Evolutionary conservation across 768 basidiomycete species (phyloP).

Genomic region (Phaffia australis): DNA sequence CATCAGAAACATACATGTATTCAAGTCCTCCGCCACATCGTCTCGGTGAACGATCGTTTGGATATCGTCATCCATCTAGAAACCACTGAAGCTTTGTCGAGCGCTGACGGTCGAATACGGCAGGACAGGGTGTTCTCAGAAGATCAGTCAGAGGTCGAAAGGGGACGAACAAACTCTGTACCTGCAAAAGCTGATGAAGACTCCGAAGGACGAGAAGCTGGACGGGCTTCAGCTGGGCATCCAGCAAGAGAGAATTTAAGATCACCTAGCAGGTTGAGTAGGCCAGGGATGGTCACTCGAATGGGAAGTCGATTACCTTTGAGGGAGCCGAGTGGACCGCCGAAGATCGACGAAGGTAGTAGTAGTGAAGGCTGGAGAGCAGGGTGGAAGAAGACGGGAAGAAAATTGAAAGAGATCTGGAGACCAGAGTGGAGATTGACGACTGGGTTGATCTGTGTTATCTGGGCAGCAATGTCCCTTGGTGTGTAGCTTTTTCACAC

Average conservation of each 20-base stretch:
- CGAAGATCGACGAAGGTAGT: slow-evolving; percentile 4
- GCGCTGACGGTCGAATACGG: no score
- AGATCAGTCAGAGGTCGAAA: no score
- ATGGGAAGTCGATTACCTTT: neutral
- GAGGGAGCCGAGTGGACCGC: neutral
- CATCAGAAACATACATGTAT: slow-evolving; percentile 76
- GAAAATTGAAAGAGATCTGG: slow-evolving; percentile 55
- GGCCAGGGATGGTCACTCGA: slow-evolving; percentile 1
- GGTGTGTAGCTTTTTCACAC: slow-evolving; percentile 43
- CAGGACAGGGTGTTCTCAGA: no score
- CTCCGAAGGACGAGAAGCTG: neutral
- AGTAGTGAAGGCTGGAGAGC: neutral
- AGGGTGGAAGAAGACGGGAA: slow-evolving; percentile 23
- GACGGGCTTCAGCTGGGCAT: neutral
- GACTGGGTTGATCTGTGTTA: slow-evolving; percentile 65
- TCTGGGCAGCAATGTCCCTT: slow-evolving; percentile 66
- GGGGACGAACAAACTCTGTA: no score
- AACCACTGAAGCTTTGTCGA: slow-evolving; percentile 51
- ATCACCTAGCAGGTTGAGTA: neutral
- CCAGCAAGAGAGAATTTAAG: neutral
- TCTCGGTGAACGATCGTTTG: slow-evolving; percentile 59
- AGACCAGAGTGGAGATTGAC: slow-evolving; percentile 63
- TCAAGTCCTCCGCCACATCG: slow-evolving; percentile 70
- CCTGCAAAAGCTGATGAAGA: no score
- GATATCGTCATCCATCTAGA: slow-evolving; percentile 57